Percentiles rank a stretch among this genome's conserved stretches.
These are phyloP conservation scores for Prosopis cineraria DNA, from an alignment of 306 rosid species.

Conservation along the genomic window DNA sequence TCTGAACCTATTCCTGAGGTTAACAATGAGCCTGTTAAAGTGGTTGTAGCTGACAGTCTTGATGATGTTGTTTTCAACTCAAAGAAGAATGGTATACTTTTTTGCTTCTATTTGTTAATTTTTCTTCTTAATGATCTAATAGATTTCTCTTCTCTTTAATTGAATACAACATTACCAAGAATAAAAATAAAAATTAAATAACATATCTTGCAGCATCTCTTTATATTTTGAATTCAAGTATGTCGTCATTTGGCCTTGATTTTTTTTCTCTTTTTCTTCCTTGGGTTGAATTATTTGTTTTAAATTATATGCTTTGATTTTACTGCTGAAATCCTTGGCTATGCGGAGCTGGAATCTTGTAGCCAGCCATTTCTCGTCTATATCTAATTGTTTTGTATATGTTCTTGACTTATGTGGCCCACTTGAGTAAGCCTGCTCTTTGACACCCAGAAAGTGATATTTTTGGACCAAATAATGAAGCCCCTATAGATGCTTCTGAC, in stretches of 20 bases:
- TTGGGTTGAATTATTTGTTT: not conserved
- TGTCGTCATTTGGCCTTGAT: not conserved
- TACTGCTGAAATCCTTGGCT: not conserved
- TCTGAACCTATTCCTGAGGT: conserved; percentile 86
- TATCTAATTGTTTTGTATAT: not conserved
- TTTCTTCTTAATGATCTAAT: conserved; percentile 5
- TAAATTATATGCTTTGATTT: not conserved
- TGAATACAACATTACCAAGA: not conserved
- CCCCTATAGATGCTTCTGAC: not conserved
- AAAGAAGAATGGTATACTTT: conserved; percentile 71
- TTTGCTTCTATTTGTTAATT: conserved; percentile 7
- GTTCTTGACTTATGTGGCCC: not conserved
- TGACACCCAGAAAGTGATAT: not conserved
- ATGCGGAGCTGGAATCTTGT: conserved; percentile 10
- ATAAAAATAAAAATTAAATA: not conserved
- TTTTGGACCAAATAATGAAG: not conserved
- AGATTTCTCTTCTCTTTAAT: not conserved
- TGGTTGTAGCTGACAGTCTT: conserved; percentile 74
- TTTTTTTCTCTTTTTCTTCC: not conserved
- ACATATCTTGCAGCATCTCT: not conserved
- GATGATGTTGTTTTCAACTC: conserved; percentile 76
- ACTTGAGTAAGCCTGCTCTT: not conserved
- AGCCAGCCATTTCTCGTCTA: not conserved
- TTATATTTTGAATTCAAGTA: not conserved
- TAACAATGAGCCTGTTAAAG: conserved; percentile 87